Conservation (phyloP, 208 protist species). For the Wallacemonas sp. region DNA sequence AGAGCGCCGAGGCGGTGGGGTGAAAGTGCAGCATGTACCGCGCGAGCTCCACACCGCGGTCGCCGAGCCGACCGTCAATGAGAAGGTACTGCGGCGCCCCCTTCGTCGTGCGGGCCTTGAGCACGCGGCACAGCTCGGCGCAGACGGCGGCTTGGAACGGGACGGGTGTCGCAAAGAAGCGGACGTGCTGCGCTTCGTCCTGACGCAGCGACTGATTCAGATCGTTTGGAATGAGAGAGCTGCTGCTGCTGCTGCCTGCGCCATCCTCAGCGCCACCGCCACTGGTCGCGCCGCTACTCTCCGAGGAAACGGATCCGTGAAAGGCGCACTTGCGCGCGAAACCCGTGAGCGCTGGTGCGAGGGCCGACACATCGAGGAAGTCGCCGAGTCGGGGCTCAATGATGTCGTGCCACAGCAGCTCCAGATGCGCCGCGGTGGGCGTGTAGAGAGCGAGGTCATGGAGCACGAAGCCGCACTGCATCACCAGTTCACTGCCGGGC, state of each 20-base stretch:
- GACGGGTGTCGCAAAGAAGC: conserved; percentile 55
- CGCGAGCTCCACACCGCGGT: conserved; percentile 64
- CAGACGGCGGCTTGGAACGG: conserved; percentile 55
- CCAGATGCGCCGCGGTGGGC: conserved; percentile 63
- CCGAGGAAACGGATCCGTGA: conserved; percentile 16
- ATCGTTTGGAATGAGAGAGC: conserved; percentile 47
- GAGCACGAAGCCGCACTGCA: conserved; percentile 58
- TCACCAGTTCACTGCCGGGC: conserved; percentile 41
- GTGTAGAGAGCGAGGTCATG: conserved; percentile 85
- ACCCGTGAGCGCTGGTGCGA: conserved; percentile 57
- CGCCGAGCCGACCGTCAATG: conserved; percentile 50
- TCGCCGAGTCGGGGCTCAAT: conserved; percentile 40
- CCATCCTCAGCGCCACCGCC: background rate
- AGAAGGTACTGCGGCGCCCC: conserved; percentile 73
- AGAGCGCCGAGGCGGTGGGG: conserved; percentile 45
- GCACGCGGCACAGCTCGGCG: conserved; percentile 35
- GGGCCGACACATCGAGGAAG: conserved; percentile 39
- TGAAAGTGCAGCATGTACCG: conserved; percentile 76
- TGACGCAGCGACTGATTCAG: conserved; percentile 39
- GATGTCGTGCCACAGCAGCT: conserved; percentile 61
- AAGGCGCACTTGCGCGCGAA: conserved; percentile 80
- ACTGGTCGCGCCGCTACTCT: conserved; percentile 1
- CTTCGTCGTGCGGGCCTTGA: conserved; percentile 36
- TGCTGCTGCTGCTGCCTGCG: conserved; percentile 24
- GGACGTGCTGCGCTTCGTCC: conserved; percentile 51